Evolutionary conservation across 2,329 filamentous ascomycete genomes (phyloP), one percentile per base, ranked within the genome.

Genomic region (Penicillium sumatraense): DNA sequence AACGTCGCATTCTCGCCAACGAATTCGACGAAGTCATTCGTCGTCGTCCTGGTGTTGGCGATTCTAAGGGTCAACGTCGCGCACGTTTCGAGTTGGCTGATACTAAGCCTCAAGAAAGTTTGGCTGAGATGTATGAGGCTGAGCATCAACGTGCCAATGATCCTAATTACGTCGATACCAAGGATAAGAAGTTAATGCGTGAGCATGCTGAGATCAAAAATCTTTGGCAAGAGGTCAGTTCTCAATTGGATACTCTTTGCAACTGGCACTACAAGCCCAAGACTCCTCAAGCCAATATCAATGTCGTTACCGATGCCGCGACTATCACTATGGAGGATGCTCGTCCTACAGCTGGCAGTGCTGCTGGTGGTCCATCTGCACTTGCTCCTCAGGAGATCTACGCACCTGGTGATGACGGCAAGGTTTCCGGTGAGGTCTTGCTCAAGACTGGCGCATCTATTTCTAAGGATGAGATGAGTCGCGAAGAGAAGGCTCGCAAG

Each of bases 221-320:
- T 26, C 79, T 97, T 67, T 99, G 95, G 92, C 89, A 86, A 64
- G 88, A 90, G 31, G 82, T 97, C 50, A 87, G 84, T 68, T 84
- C 84, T 42, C 90, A 91, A 59, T 86, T 99, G 52, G 95, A 99
- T 75, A 86, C 90, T 23, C 86, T 99, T 60, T 93, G 88, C 75
- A 96, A 90, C 72, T 96, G 91, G 88, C 90, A 97, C 77, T 97
- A 96, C 83, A 93, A 91, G 75, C 95, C 95, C 51, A 96, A 93
- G 78, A 88, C 90, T 10, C 83, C 88, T 2, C 89, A 89, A 49
- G 86, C 91, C n/a, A 85, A 86, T 42, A 85, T 99, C 59, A 93
- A 90, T 40, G 89, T 97, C 52, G 89, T 97, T 29, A 84, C 91
- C 23, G 93, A 98, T 75, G 90, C 95, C 3, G 91, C 93, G n/a